Base-by-base conservation (phyloP, 2,329 filamentous ascomycete species). In the Xylaria sp. region DNA sequence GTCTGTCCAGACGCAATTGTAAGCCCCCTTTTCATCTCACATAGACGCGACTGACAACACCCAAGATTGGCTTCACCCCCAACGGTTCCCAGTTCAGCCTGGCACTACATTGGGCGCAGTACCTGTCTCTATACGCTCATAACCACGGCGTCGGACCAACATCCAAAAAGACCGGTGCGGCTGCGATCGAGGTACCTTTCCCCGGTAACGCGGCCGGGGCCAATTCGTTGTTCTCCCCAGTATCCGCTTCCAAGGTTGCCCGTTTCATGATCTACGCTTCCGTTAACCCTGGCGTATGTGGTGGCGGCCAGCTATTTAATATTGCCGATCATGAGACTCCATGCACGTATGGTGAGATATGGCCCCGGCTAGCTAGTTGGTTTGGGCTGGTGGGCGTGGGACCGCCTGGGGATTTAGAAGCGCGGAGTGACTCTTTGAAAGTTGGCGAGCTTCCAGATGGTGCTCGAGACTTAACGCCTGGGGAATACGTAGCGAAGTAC, bases 61-160 rank as follows among this genome's bases (percentile, higher is more conserved):
- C 8, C 8, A 24, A 73, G 72, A 69, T 73, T 9, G 81, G 80
- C 1, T 82, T 82, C 65, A 80, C 78, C 1, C 81, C 80, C 2
- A 79, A 80, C 27, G 80, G 79, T 3, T 81, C 78, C 0, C 75
- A 74, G 7, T 81, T 75, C 58, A 78, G 75, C 0, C 72, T 82
- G 2, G 79, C 80, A 0, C 73, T 81, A 1, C 79, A 82, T 70
- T 82, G 80, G 81, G 79, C 76, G 1, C 79, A 80, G 65, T 82
- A 80, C 39, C 75, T 82, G 1, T 80, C 79, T 4, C 70, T 81
- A 1, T 81, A 79, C 50, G 76, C 77, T 0, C 61, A 74, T 45
- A 78, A 77, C 4, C 73, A 79, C 47, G 70, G 72, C 0, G 60
- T 71, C 36, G 47, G 48, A 2, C 60, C 64, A 30, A 21, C 45